Percentiles rank a stretch among this genome's conserved stretches.
These are phyloP conservation scores for Kodamaea laetipori DNA, from an alignment of 805 yeast species.

Conservation along the genomic window DNA sequence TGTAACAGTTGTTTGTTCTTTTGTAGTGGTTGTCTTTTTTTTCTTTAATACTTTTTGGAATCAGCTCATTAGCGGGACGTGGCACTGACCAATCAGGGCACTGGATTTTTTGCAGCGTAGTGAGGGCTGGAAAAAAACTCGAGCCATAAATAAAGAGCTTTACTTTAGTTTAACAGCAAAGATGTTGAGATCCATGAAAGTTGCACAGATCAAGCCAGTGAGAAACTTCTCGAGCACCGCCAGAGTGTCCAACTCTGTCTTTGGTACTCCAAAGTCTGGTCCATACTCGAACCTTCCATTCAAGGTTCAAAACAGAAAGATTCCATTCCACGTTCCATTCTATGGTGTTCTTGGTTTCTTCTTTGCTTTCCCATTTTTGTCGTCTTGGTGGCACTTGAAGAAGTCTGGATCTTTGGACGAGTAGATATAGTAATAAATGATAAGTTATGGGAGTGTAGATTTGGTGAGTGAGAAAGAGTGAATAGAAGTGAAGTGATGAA, in stretches of 20 bases:
- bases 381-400: constrained; percentile 79
- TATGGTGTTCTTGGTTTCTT: constrained; percentile 63
- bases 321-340: constrained; percentile 83
- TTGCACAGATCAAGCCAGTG: constrained; percentile 10
- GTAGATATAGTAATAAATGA: constrained; percentile 6
- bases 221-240: constrained; percentile 52
- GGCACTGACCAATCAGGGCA: constrained; percentile 9
- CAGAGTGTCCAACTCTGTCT: constrained; percentile 32
- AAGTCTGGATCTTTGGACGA: constrained; percentile 65
- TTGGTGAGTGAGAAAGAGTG: not conserved
- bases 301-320: constrained; percentile 88
- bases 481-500: not conserved
- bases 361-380: constrained; percentile 68
- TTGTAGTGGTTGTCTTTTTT: constrained; percentile 7
- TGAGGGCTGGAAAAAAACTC: constrained; percentile 2
- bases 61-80: constrained; percentile 10
- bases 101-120: not conserved
- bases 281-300: constrained; percentile 92
- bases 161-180: not conserved
- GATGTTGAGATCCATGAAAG: constrained; percentile 13
- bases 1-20: constrained; percentile 15
- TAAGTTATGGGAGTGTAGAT: not conserved
- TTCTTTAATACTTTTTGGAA: constrained; percentile 3
- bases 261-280: constrained; percentile 54
- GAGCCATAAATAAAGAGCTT: not conserved